Percentiles rank a stretch among this genome's conserved stretches.
Evolutionary conservation across 2,329 filamentous ascomycete species (phyloP).

Genomic region (Colletotrichum coccodes): DNA sequence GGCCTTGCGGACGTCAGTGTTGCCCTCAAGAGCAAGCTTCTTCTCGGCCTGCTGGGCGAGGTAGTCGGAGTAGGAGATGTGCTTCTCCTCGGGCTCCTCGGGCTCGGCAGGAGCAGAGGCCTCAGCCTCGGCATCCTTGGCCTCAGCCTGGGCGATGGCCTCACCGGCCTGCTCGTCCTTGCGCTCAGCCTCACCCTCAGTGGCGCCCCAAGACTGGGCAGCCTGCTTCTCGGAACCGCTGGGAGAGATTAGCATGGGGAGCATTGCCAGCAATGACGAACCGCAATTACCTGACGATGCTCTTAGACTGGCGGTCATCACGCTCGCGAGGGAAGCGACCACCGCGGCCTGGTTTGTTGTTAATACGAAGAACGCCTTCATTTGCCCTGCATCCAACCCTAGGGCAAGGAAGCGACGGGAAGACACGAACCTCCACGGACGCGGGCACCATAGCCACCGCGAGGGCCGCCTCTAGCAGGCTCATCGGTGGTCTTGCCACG

Average conservation of each 20-base stretch:
- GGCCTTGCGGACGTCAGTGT: slow-evolving; percentile 81
- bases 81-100: slow-evolving; percentile 83
- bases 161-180: slow-evolving; percentile 93
- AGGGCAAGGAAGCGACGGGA: neutral
- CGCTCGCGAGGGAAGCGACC: slow-evolving; percentile 61
- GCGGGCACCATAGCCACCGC: slow-evolving; percentile 69
- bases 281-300: slow-evolving; percentile 53
- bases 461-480: slow-evolving; percentile 62
- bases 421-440: slow-evolving; percentile 64
- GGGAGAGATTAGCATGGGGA: slow-evolving; percentile 36
- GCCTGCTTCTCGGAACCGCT: slow-evolving; percentile 89
- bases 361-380: slow-evolving; percentile 9
- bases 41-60: slow-evolving; percentile 78
- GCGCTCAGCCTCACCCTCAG: slow-evolving; percentile 84
- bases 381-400: neutral
- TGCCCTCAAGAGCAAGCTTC: slow-evolving; percentile 75
- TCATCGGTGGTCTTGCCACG: slow-evolving; percentile 83
- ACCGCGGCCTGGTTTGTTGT: slow-evolving; percentile 57
- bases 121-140: slow-evolving; percentile 72
- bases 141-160: slow-evolving; percentile 85
- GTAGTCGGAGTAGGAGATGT: slow-evolving; percentile 90
- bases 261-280: neutral
- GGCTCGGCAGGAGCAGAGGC: slow-evolving; percentile 71
- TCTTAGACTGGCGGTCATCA: slow-evolving; percentile 67
- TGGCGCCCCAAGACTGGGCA: slow-evolving; percentile 88